phyloP scores from a whole-genome alignment of 345 rosid species.

The Rhizophora mangle region DNA sequence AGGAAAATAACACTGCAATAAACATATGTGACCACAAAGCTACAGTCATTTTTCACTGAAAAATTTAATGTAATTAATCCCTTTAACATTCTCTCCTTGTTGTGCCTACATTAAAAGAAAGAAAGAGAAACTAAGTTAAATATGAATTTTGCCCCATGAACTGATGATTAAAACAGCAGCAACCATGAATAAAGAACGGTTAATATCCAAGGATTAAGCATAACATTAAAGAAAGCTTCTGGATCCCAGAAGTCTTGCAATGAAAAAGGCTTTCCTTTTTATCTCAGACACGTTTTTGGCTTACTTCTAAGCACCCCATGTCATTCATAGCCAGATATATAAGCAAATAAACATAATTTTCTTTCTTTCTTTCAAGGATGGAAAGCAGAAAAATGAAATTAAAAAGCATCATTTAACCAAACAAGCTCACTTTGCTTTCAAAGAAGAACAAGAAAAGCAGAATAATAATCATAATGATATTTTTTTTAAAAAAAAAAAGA shows the following conservation, averaged over 20 bases:
- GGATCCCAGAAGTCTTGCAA: not conserved
- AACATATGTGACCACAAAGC: slow-evolving; percentile 11
- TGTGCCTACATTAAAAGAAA: not conserved
- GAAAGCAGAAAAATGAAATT: not conserved
- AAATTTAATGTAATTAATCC: not conserved
- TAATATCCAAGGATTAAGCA: slow-evolving; percentile 1
- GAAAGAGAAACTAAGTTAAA: not conserved
- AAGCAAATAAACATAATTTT: too few species aligned
- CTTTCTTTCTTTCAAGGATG: too few species aligned
- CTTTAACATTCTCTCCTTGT: not conserved
- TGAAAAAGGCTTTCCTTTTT: not conserved
- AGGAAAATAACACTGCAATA: slow-evolving; percentile 49
- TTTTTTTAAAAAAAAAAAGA: too few species aligned
- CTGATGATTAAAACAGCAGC: not conserved
- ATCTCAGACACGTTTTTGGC: too few species aligned
- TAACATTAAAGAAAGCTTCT: slow-evolving; percentile 5
- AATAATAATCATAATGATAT: not conserved
- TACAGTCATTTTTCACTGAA: slow-evolving; percentile 1
- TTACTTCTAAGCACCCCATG: too few species aligned
- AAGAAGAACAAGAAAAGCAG: not conserved
- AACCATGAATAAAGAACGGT: not conserved
- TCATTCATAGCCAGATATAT: too few species aligned
- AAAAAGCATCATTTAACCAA: not conserved
- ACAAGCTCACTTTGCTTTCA: not conserved
- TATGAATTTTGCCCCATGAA: not conserved